These are phyloP conservation scores for Entomortierella lignicola DNA, from an alignment of 192 early-diverging fungal genomes.

Conservation along the genomic window DNA sequence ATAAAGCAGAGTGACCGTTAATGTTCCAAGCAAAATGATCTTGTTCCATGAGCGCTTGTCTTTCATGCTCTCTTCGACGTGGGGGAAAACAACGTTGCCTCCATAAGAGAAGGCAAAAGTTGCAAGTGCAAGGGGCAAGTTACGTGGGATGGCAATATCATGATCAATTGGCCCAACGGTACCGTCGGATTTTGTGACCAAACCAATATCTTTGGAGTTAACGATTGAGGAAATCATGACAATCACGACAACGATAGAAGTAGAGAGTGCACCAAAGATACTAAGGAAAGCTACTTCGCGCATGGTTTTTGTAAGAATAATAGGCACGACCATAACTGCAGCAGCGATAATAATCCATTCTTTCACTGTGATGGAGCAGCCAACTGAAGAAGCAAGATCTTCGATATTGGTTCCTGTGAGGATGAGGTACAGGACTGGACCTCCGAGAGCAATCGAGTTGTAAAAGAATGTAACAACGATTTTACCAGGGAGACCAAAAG, in stretches of 20 bases:
- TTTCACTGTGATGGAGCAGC: slow-evolving; percentile 50
- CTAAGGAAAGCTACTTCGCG: slow-evolving; percentile 73
- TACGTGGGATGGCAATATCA: slow-evolving; percentile 57
- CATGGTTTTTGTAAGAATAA: slow-evolving; percentile 72
- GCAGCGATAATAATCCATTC: slow-evolving; percentile 72
- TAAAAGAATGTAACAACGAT: slow-evolving; percentile 66
- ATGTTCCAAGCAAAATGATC: slow-evolving; percentile 63
- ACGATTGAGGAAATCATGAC: slow-evolving; percentile 62
- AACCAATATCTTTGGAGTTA: slow-evolving; percentile 59
- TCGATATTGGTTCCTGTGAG: slow-evolving; percentile 73
- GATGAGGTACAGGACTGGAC: slow-evolving; percentile 71
- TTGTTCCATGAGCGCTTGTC: slow-evolving; percentile 68
- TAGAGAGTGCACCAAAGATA: slow-evolving; percentile 73
- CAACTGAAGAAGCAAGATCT: slow-evolving; percentile 57
- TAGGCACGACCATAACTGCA: slow-evolving; percentile 68
- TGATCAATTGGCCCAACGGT: slow-evolving; percentile 31
- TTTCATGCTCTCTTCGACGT: slow-evolving; percentile 77
- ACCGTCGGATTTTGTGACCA: slow-evolving; percentile 8
- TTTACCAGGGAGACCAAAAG: slow-evolving; percentile 61
- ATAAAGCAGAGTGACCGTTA: slow-evolving; percentile 71
- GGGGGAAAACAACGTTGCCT: slow-evolving; percentile 80
- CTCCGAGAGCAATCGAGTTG: slow-evolving; percentile 64
- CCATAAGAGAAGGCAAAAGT: slow-evolving; percentile 77
- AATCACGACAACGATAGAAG: slow-evolving; percentile 70
- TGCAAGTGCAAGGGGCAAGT: slow-evolving; percentile 72